phyloP scores from a whole-genome alignment of 306 rosid genomes.

The Prunus fruticosa region DNA sequence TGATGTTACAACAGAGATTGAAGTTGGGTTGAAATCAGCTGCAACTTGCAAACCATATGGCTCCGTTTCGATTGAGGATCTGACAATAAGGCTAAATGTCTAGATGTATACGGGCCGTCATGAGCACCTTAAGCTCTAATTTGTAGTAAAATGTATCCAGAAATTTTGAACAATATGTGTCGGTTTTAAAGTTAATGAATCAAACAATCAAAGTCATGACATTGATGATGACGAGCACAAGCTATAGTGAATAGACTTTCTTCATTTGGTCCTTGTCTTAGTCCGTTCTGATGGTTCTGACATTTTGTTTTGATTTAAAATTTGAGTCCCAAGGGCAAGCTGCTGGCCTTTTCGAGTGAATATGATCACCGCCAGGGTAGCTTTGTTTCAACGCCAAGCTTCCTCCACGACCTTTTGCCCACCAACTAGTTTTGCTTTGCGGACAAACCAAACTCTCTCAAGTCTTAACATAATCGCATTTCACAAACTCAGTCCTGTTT shows the following conservation, averaged over 20 bases:
- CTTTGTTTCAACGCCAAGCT: conserved; percentile 59
- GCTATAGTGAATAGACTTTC: not conserved
- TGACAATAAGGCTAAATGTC: too few relatives aligned
- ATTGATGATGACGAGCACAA: not conserved
- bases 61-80: too few relatives aligned
- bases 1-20: not conserved
- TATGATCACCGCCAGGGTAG: conserved; percentile 5
- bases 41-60: too few relatives aligned
- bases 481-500: not conserved
- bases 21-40: too few relatives aligned
- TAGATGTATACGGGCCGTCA: not conserved
- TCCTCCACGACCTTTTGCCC: conserved; percentile 11
- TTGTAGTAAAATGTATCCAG: not conserved
- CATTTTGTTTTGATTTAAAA: not conserved
- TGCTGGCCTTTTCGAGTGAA: not conserved
- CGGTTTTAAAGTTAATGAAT: too few relatives aligned
- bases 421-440: conserved; percentile 35
- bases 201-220: too few relatives aligned
- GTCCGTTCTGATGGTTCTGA: not conserved
- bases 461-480: not conserved
- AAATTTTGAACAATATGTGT: not conserved
- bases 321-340: not conserved
- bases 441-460: conserved; percentile 28
- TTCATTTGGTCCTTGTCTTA: not conserved
- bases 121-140: not conserved